Evolutionary conservation across 805 yeast species (phyloP), one percentile per base, ranked within the genome.

Genomic region (Saccharomyces paradoxus): DNA sequence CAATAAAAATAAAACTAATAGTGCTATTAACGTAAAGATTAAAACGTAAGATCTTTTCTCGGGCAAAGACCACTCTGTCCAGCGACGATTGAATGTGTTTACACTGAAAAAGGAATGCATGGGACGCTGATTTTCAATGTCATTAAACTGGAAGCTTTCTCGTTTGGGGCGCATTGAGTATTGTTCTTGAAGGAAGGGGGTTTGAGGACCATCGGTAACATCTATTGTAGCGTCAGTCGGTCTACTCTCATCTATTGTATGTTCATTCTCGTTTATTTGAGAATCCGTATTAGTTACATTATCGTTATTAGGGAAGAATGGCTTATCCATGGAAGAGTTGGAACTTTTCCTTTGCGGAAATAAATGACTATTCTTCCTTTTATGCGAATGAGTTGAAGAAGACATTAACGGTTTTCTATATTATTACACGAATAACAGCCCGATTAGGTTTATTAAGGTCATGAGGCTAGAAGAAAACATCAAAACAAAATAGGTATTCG

Each of bases 291-390:
- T 57, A 3, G 56, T 55, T 9, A 9, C 13, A 17, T 8, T 37
- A 48, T 48, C n/a, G 37, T 21, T 28, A 17, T 22, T 21, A 48
- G 37, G 41, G 26, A 48, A 48, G 44, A 37, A 37, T 17, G 44
- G 44, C 3, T 17, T 48, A 12, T 48, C 24, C 24, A 28, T 48
- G 30, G 24, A 30, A 32, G 63, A 56, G 32, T 67, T 67, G 9
- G 69, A 65, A 46, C 62, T 62, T 32, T 61, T 52, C 55, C 62
- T 64, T 44, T 64, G 67, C 52, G 61, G 55, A 54, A 60, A 67
- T 27, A 66, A 52, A 53, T 66, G 68, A 51, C 69, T 65, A 49
- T 62, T 64, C 50, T 64, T 64, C 53, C 70, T 63, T 58, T 63
- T 64, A 51, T 65, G 70, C 6, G 44, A 37, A 37, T 37, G 44